phyloP scores from a whole-genome alignment of 352 stramenopile species.

The Discostella stelligera region DNA sequence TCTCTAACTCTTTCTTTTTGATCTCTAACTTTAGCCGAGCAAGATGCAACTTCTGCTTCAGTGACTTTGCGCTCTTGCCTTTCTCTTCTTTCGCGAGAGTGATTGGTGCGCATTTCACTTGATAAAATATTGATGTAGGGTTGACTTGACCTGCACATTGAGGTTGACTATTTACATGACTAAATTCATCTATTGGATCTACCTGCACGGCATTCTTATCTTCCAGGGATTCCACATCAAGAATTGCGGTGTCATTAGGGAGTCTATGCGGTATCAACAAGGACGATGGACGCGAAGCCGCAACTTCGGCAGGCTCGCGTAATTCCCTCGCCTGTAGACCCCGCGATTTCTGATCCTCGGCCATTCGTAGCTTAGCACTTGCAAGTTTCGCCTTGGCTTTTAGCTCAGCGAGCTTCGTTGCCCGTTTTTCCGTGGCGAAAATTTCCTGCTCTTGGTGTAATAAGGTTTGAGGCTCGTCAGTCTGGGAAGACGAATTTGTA shows the following conservation, averaged over 20 bases:
- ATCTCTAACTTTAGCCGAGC: conserved; percentile 41
- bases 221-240: conserved; percentile 11
- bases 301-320: conserved; percentile 2
- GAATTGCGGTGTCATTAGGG: conserved; percentile 35
- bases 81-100: conserved; percentile 12
- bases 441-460: neutral
- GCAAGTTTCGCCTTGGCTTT: conserved; percentile 44
- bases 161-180: conserved; percentile 35
- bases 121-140: neutral
- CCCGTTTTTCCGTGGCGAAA: conserved; percentile 27
- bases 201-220: conserved; percentile 19
- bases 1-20: conserved; percentile 43
- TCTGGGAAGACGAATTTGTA: neutral
- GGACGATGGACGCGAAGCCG: too few species aligned
- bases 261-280: conserved; percentile 2
- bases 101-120: neutral
- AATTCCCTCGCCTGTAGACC: conserved; percentile 5
- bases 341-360: conserved; percentile 26
- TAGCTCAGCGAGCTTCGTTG: conserved; percentile 42
- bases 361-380: conserved; percentile 40
- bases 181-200: conserved; percentile 26
- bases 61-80: conserved; percentile 31
- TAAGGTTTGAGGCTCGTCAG: neutral
- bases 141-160: conserved; percentile 11
- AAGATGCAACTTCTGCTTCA: conserved; percentile 42